Evolutionary conservation across 345 rosid genomes (phyloP).

Genomic region (Gynandropsis gynandra): DNA sequence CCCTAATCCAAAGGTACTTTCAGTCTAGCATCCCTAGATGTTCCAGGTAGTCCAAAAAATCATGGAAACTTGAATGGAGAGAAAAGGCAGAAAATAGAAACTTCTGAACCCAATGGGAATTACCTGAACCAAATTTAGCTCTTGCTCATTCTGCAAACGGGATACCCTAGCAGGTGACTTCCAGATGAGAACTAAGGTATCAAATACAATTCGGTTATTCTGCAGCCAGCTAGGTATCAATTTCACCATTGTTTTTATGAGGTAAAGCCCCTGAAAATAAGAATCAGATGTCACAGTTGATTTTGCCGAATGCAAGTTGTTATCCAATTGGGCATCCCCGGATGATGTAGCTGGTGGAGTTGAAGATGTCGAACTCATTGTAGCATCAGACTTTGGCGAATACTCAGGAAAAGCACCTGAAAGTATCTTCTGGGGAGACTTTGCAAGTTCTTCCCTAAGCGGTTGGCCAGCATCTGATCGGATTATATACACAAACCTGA

Average conservation of each 20-base stretch:
- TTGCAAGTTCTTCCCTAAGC: constrained; percentile 91
- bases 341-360: constrained; percentile 45
- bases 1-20: background rate
- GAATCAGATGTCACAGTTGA: constrained; percentile 52
- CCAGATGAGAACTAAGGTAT: constrained; percentile 75
- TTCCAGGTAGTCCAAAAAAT: constrained; percentile 7
- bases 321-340: constrained; percentile 52
- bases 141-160: constrained; percentile 86
- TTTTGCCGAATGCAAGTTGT: constrained; percentile 32
- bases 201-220: constrained; percentile 70
- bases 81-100: constrained; percentile 12
- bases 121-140: constrained; percentile 87
- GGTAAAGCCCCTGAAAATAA: constrained; percentile 89
- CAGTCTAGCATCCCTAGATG: constrained; percentile 11
- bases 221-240: constrained; percentile 90
- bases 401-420: constrained; percentile 75
- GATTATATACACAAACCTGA: constrained; percentile 89
- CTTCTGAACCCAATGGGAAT: constrained; percentile 20
- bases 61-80: constrained; percentile 8
- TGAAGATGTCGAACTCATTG: constrained; percentile 45
- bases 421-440: constrained; percentile 86
- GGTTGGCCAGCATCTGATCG: constrained; percentile 95
- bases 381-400: constrained; percentile 34
- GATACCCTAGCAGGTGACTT: constrained; percentile 82
- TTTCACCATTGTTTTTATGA: constrained; percentile 80